Base-by-base conservation (phyloP, 768 basidiomycete species). In the Albatrellus ellisii region DNA sequence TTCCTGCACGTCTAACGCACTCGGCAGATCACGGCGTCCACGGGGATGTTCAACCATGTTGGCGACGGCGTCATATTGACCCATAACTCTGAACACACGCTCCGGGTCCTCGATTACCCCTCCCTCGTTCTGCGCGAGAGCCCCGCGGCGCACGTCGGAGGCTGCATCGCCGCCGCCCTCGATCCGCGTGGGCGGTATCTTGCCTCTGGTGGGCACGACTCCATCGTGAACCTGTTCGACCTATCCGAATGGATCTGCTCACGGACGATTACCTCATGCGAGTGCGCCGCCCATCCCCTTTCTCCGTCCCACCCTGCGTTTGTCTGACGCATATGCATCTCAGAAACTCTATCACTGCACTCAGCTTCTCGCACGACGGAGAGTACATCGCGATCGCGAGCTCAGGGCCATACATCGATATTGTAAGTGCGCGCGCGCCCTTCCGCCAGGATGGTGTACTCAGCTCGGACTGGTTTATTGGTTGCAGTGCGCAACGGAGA, bases 101-200 rank as follows among this genome's bases (percentile, higher is more conserved):
- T 87, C 32, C 76, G 79, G 22, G 72, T 84, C 7, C 60, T 84
- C 54, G 75, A 81, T 48, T 84, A 75, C 49, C 82, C 83, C 5
- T 69, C 70, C 11, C 58, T 86, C 25, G 57, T 63, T 4, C 49
- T 77, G 14, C 62, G 73, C 25, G 78, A 81, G 52, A 74, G 66
- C 46, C 72, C 72, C 9, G 74, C 79, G 1, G 82, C 84, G 10
- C 85, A 88, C 52, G 81, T 86, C 2, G 80, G 80, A 9, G 84
- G 83, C n/a, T 84, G 82, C 50, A 63, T 76, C 9, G 79, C 82
- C 2, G 68, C 82, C 27, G 82, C 81, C 4, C 60, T 86, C 27
- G 84, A 88, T 57, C 85, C 85, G n/a, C 69, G 84, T 17, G 84
- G 84, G 57, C 68, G 72, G 40, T 87, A 86, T 49, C 68, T 87